Base-by-base conservation (phyloP, 805 yeast genomes). In the Jamesozyma gamospora region DNA sequence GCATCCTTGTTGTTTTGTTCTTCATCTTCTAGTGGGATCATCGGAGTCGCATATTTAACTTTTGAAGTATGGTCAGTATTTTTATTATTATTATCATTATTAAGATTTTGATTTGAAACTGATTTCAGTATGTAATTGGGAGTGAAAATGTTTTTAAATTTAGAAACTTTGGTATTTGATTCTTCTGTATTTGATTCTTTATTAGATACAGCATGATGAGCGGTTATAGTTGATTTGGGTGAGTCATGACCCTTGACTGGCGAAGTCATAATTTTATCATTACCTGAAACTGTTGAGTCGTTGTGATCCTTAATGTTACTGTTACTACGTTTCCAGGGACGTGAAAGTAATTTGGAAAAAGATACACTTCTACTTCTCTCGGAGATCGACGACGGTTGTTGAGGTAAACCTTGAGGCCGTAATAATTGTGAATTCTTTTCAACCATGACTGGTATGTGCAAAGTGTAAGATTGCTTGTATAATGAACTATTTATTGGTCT, bases 331-430 rank as follows among this genome's bases (percentile, higher is more conserved):
- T 40, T 37, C 42, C 52, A 44, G 1, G 52, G 40, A 11, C 44
- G 38, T 12, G 51, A 35, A 13, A 53, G 32, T 28, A 51, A 31
- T 32, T 52, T 55, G 1, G 56, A 47, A 21, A 55, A 51, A 1
- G 60, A 55, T 12, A 50, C 45, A 17, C 51, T 52, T 36, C 56
- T 48, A 26, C 42, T 46, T 39, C 47, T 48, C 11, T 50, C 56
- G 21, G 41, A 39, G n/a, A 46, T 37, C 8, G 45, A 40, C n/a
- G 35, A 30, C 17, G 51, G 48, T 17, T 28, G 36, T 7, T 39
- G 40, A 7, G 36, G 16, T 16, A 13, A 28, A 4, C 39, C 40
- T 4, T 41, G 41, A n/a, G 24, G 8, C 24, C 8, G 24, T 21
- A 8, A 21, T 6, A 21, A 6, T 5, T 21, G 5, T 21, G 24